Conservation (phyloP, 345 rosid species). For the Camelina hispida region DNA sequence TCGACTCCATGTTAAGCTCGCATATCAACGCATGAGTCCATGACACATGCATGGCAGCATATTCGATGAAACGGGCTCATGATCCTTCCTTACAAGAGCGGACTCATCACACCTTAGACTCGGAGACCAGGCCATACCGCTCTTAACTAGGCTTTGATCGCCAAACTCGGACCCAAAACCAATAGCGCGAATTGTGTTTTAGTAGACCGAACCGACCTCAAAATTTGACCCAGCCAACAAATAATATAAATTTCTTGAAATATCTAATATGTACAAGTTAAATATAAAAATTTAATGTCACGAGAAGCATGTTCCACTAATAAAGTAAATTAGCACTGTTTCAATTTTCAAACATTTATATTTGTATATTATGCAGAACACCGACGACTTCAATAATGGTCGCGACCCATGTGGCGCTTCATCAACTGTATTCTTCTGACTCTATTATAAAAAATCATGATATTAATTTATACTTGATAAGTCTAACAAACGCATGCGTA, state of each 20-base stretch:
- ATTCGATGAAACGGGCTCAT: not conserved
- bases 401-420: slow-evolving; percentile 38
- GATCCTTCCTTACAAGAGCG: not conserved
- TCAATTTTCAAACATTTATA: slow-evolving; percentile 12
- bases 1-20: not conserved
- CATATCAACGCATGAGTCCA: not conserved
- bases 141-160: not conserved
- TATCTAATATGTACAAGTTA: not conserved
- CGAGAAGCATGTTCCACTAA: slow-evolving; percentile 41
- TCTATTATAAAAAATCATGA: not conserved
- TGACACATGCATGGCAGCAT: not conserved
- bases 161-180: not conserved
- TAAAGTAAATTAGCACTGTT: slow-evolving; percentile 28
- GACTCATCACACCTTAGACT: no score
- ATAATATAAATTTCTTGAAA: not conserved
- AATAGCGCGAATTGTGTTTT: not conserved
- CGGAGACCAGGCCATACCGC: no score
- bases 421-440: slow-evolving; percentile 21
- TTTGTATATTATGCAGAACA: slow-evolving; percentile 16
- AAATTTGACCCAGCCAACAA: not conserved
- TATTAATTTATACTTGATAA: not conserved
- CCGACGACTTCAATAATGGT: slow-evolving; percentile 34
- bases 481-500: slow-evolving; percentile 36
- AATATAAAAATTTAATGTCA: slow-evolving; percentile 6
- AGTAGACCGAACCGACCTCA: not conserved